These are phyloP conservation scores for Macrolepiota albuminosa DNA, from an alignment of 768 basidiomycete species.

Conservation along the genomic window DNA sequence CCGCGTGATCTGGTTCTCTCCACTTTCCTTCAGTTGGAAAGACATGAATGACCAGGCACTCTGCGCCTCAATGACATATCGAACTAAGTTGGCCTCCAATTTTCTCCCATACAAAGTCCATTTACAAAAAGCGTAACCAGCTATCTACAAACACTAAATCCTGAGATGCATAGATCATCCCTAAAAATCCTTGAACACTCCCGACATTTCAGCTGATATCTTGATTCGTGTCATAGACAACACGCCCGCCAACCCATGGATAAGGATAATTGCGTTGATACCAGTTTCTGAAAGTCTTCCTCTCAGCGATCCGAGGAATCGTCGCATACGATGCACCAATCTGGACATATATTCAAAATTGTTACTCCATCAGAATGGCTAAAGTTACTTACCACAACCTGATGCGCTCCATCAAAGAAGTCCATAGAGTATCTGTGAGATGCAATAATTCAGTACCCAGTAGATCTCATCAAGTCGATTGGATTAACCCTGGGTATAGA, in stretches of 20 bases:
- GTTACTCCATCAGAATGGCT: neutral
- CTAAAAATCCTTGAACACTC: neutral
- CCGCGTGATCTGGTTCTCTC: too few relatives aligned
- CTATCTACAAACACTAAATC: neutral
- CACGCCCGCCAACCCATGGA: slow-evolving; percentile 74
- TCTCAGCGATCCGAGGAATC: slow-evolving; percentile 73
- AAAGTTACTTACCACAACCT: slow-evolving; percentile 70
- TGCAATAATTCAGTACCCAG: neutral
- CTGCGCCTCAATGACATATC: too few relatives aligned
- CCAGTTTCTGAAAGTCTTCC: slow-evolving; percentile 82
- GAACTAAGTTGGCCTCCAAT: too few relatives aligned
- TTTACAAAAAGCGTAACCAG: too few relatives aligned
- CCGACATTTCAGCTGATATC: neutral
- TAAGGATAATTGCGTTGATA: slow-evolving; percentile 91
- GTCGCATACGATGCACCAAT: slow-evolving; percentile 90
- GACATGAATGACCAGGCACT: too few relatives aligned
- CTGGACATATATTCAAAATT: slow-evolving; percentile 30
- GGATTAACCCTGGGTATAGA: slow-evolving; percentile 79
- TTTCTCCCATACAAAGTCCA: too few relatives aligned
- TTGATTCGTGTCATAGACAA: slow-evolving; percentile 42
- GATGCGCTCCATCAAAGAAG: slow-evolving; percentile 87
- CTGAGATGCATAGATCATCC: neutral
- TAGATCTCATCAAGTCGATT: neutral
- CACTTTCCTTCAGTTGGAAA: too few relatives aligned
- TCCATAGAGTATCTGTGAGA: slow-evolving; percentile 67